Evolutionary conservation across 164 flowering plant species (phyloP), one percentile per base, ranked within the genome.

Genomic region (Magnolia officinalis): DNA sequence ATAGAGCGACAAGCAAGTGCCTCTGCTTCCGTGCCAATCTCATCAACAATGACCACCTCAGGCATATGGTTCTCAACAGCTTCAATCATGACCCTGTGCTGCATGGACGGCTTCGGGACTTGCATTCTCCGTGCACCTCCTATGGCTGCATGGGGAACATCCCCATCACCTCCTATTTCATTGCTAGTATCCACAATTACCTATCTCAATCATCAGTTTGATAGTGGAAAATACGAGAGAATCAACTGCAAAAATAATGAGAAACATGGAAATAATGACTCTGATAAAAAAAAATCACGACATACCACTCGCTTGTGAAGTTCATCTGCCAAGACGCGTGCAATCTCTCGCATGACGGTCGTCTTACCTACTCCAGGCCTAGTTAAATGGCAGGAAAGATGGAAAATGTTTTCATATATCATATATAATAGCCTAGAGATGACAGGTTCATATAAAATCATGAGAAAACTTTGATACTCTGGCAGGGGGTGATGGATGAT

Each of bases 21-120:
- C 78, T 91, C 96, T 72, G 88, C 87, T 82, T 89, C 89, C 4
- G 92, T 89, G 80, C 93, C 89, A 82, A 91, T 88, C 80, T 91
- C 96, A 85, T 91, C 96, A 75, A 91, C 89, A 55, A 91, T 86
- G 75, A 91, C 88, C 76, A 88, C 91, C 84, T 91, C 86, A 73
- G 92, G 96, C 93, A 87, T 91, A 84, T 90, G 96, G 81, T 91
- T 91, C 77, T 90, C 93, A 67, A 91, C 92, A 70, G 92, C 93
- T 81, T 90, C 96, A 84, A 87, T 88, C 96, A 91, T 91, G 52
- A 90, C 88, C 70, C 70, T 85, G 76, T 90, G 89, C 75, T 90
- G 93, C 92, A 89, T 78, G 13, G 87, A 87, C 67, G 90, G 89
- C 64, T 90, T 78, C 66, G 92, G 85, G 70, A 91, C 96, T 81